Base-by-base conservation (phyloP, 2,329 filamentous ascomycete species). In the Peltaster fructicola region DNA sequence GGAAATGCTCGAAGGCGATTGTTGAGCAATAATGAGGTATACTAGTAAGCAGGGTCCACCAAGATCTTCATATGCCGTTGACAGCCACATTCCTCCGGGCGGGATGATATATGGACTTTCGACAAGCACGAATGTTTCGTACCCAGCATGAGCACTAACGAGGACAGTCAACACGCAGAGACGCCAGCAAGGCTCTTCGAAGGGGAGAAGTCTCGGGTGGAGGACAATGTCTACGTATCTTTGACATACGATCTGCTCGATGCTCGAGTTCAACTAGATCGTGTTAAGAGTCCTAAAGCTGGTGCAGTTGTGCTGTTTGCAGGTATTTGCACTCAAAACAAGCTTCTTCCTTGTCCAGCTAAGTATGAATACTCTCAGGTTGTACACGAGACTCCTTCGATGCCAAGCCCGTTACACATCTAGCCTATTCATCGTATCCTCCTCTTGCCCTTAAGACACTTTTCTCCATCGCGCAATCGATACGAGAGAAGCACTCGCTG, bases 231-330 rank as follows among this genome's bases (percentile, higher is more conserved):
- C 46, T 68, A 72, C 47, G 74, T 82, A 19, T 68, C 67, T 24
- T 59, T 90, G 6, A 82, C 77, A 3, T 54, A 69, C 32, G 52
- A 65, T 17, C 48, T 56, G 20, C 64, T 88, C 30, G 59, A 72
- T 41, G 52, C 63, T 11, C 54, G 61, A 11, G 40, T 56, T 4
- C 55, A 66, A 15, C 73, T 81, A 50, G 57, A 71, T 36, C 62
- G 59, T 22, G 77, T 88, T 12, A 71, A 75, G 35, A 78, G 67
- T 38, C 71, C 74, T 11, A 64, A 70, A 39, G 76, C 77, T 7
- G 77, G 77, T 5, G 77, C 77, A 8, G 74, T 81, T 23, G 75
- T 84, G 7, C 43, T 82, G 16, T 84, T 84, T 46, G 71, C 73
- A 30, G 77, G 76, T 71, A 57, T 24, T 30, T 31, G 17, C 22